A percentile compares a stretch with the other conserved stretches of the same genome.
phyloP scores from a whole-genome alignment of 352 stramenopile genomes.

The Pythium aphanidermatum region DNA sequence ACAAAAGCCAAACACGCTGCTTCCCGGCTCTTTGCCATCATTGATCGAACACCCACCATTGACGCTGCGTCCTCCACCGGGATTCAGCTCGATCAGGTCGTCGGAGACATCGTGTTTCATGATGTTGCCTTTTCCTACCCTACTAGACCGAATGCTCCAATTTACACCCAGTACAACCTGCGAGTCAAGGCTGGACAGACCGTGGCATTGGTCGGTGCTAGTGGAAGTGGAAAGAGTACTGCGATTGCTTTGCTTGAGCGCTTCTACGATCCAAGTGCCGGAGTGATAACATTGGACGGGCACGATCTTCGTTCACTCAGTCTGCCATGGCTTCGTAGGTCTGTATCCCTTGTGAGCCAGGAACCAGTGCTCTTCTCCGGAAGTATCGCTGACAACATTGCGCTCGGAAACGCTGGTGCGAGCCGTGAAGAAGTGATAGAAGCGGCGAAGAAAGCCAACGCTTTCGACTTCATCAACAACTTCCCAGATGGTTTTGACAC shows the following conservation, averaged over 20 bases:
- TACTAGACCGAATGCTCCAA: conserved; percentile 48
- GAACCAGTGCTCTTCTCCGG: conserved; percentile 88
- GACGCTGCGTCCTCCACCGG: conserved; percentile 21
- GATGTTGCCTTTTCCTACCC: conserved; percentile 90
- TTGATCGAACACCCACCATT: conserved; percentile 55
- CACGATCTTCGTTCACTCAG: conserved; percentile 58
- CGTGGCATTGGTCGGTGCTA: conserved; percentile 34
- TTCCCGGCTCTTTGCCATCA: conserved; percentile 69
- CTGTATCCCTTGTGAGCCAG: conserved; percentile 85
- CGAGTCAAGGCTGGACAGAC: conserved; percentile 30
- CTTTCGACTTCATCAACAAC: conserved; percentile 87
- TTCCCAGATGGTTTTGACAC: conserved; percentile 89
- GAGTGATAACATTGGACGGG: conserved; percentile 43
- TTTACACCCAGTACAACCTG: conserved; percentile 47
- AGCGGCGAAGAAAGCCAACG: conserved; percentile 76
- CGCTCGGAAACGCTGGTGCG: conserved; percentile 53
- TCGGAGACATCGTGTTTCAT: conserved; percentile 73
- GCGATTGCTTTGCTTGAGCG: conserved; percentile 69
- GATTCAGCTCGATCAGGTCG: conserved; percentile 13
- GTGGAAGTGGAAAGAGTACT: conserved; percentile 49
- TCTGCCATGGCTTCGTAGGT: conserved; percentile 35
- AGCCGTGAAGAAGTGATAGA: conserved; percentile 69
- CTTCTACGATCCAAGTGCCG: conserved; percentile 63
- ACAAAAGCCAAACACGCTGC: conserved; percentile 54
- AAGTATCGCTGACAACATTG: conserved; percentile 69